phyloP scores from a whole-genome alignment of 768 basidiomycete species.

The Mycena vulgaris region DNA sequence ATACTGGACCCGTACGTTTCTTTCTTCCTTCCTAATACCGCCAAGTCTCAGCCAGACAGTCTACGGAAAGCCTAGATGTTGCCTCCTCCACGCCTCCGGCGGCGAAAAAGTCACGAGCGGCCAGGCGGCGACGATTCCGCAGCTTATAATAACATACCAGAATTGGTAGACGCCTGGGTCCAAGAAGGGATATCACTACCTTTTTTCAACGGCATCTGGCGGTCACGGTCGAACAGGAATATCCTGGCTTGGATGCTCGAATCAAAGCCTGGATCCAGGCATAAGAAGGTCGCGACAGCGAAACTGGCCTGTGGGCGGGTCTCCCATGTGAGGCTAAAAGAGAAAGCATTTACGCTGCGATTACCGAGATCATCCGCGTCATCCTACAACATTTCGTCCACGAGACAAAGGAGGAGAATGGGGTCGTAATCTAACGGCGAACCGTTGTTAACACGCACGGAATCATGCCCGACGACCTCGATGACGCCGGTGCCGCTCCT shows the following conservation, averaged over 20 bases:
- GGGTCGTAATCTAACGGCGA: background rate
- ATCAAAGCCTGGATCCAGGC: background rate
- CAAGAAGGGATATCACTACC: background rate
- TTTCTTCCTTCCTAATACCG: no score
- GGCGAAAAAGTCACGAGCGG: no score
- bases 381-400: background rate
- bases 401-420: background rate
- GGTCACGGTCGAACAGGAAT: background rate
- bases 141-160: background rate
- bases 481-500: background rate
- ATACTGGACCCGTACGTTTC: no score
- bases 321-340: background rate
- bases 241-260: background rate
- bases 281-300: background rate
- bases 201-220: background rate
- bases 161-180: slow-evolving; percentile 12
- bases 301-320: background rate
- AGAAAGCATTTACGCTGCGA: slow-evolving; percentile 7
- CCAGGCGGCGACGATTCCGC: background rate
- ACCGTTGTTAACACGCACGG: background rate
- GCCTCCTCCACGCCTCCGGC: background rate
- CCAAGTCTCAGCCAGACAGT: no score
- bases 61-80: no score
- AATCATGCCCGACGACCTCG: no score
- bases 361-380: background rate